Conservation (phyloP, 805 yeast genomes). For the Candida mattraensis region DNA sequence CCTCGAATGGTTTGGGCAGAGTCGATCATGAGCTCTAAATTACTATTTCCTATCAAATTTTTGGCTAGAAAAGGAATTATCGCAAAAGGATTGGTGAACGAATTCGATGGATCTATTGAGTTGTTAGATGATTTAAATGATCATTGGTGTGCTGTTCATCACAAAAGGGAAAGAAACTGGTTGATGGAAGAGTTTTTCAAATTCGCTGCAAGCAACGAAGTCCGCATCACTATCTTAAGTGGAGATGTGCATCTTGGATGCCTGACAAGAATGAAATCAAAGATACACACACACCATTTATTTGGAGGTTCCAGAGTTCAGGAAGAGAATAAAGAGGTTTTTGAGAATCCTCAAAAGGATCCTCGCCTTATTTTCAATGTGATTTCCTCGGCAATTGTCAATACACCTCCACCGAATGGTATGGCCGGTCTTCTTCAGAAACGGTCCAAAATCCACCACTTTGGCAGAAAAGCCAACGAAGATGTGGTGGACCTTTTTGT, state of each 20-base stretch:
- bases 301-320: slow-evolving; percentile 33
- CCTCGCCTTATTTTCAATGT: slow-evolving; percentile 78
- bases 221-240: slow-evolving; percentile 78
- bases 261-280: slow-evolving; percentile 71
- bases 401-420: slow-evolving; percentile 89
- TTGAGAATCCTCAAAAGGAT: slow-evolving; percentile 61
- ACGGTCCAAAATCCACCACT: slow-evolving; percentile 68
- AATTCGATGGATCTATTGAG: slow-evolving; percentile 90
- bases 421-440: slow-evolving; percentile 74
- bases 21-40: slow-evolving; percentile 59
- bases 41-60: slow-evolving; percentile 63
- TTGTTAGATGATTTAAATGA: slow-evolving; percentile 91
- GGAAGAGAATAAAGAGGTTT: slow-evolving; percentile 40
- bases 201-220: slow-evolving; percentile 62
- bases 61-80: slow-evolving; percentile 62
- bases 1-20: slow-evolving; percentile 94
- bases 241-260: slow-evolving; percentile 95
- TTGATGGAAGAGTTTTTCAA: slow-evolving; percentile 61
- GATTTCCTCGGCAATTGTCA: slow-evolving; percentile 85
- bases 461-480: slow-evolving; percentile 66
- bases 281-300: slow-evolving; percentile 45
- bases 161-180: slow-evolving; percentile 79
- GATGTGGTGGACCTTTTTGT: slow-evolving; percentile 75
- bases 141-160: slow-evolving; percentile 93
- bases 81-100: slow-evolving; percentile 76